A percentile compares a stretch with the other conserved stretches of the same genome.
These are phyloP conservation scores for Rubia tinctorum DNA, from an alignment of 305 asterid genomes.

Conservation along the genomic window DNA sequence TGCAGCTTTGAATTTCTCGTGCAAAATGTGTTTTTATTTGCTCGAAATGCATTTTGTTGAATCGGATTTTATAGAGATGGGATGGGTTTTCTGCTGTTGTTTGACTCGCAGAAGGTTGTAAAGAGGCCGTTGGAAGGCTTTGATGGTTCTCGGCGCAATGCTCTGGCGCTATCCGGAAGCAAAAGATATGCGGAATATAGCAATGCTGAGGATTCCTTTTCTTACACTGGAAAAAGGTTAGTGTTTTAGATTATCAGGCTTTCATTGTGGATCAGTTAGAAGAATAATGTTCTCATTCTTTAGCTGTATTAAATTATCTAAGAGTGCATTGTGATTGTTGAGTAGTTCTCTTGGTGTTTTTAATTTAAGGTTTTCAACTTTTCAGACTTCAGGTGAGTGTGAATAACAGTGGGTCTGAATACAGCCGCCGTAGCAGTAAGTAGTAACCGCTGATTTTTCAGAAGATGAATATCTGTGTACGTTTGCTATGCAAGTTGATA, in stretches of 20 bases:
- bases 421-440: conserved; percentile 30
- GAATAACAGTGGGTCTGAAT: conserved; percentile 18
- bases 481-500: background rate
- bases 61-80: background rate
- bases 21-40: background rate
- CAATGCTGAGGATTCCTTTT: conserved; percentile 17
- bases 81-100: background rate
- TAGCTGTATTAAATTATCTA: background rate
- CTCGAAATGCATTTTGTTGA: background rate
- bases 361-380: background rate
- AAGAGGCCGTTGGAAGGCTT: conserved; percentile 29
- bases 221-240: conserved; percentile 26
- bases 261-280: background rate
- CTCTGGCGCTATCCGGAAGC: conserved; percentile 25
- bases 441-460: conserved; percentile 19
- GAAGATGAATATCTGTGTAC: background rate
- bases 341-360: conserved; percentile 12
- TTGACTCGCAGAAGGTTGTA: conserved; percentile 37
- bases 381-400: conserved; percentile 33
- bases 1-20: background rate
- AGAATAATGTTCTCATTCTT: background rate
- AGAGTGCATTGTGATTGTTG: background rate
- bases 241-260: background rate
- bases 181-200: conserved; percentile 31
- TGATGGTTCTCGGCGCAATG: conserved; percentile 21